These are phyloP conservation scores for Candida sithepensis DNA, from an alignment of 805 yeast species.

Conservation along the genomic window DNA sequence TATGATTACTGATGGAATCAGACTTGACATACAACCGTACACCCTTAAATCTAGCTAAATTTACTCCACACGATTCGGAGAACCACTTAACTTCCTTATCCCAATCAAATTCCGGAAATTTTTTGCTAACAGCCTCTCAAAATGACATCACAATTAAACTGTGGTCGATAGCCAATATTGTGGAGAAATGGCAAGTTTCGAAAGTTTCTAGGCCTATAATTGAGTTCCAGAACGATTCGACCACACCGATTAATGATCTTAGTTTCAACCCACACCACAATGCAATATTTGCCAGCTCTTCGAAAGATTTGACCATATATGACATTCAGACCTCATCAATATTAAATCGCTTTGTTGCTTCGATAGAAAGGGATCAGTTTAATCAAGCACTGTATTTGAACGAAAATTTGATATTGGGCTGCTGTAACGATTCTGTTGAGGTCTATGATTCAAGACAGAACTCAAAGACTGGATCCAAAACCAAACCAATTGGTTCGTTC, in stretches of 20 bases:
- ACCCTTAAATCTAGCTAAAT: neutral
- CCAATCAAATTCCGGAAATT: constrained; percentile 5
- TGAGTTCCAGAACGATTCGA: constrained; percentile 11
- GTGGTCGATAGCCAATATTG: constrained; percentile 1
- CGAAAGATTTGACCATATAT: constrained; percentile 16
- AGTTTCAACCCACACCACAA: constrained; percentile 3
- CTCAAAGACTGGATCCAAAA: neutral
- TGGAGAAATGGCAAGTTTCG: too few relatives aligned
- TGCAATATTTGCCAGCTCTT: constrained; percentile 12
- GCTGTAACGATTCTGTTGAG: constrained; percentile 10
- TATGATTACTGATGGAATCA: neutral
- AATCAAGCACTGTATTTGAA: constrained; percentile 9
- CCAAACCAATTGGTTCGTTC: neutral
- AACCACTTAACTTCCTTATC: constrained; percentile 11
- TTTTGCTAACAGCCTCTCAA: constrained; percentile 9
- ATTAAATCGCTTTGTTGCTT: neutral
- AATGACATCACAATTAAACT: constrained; percentile 9
- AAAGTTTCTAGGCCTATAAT: neutral
- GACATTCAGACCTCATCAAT: constrained; percentile 7
- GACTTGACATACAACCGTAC: neutral
- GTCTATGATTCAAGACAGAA: constrained; percentile 12
- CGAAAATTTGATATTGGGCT: constrained; percentile 10
- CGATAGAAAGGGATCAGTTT: constrained; percentile 1
- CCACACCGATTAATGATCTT: neutral
- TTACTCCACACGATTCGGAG: neutral